Conservation (phyloP, 2,329 filamentous ascomycete genomes). For the Pseudomassariella vexata region DNA sequence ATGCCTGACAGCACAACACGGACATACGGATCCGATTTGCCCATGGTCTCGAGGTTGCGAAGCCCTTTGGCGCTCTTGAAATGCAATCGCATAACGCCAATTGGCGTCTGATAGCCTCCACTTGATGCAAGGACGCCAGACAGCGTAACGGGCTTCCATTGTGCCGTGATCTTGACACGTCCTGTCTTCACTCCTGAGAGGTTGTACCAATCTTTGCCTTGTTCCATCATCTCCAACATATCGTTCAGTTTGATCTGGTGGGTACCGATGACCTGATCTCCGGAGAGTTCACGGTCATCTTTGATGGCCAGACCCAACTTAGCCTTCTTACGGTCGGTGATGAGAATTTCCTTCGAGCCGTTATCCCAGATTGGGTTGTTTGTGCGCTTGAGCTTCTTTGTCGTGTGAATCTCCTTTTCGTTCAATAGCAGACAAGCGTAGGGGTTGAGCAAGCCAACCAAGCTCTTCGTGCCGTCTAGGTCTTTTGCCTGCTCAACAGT, state of each 20-base stretch:
- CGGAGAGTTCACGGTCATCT: constrained; percentile 80
- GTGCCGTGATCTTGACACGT: constrained; percentile 80
- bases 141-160: constrained; percentile 93
- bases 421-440: constrained; percentile 88
- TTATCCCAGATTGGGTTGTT: constrained; percentile 97
- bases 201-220: constrained; percentile 96
- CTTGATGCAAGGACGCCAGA: constrained; percentile 71
- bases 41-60: constrained; percentile 88
- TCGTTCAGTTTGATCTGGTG: constrained; percentile 96
- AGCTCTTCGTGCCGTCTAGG: constrained; percentile 83
- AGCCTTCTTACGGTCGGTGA: constrained; percentile 86
- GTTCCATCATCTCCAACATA: constrained; percentile 82
- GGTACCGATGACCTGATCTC: constrained; percentile 79
- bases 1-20: constrained; percentile 85
- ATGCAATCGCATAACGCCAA: constrained; percentile 92
- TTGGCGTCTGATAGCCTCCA: constrained; percentile 85
- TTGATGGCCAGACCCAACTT: constrained; percentile 91
- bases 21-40: constrained; percentile 94
- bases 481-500: constrained; percentile 96
- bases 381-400: constrained; percentile 90
- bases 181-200: constrained; percentile 75
- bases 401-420: constrained; percentile 82
- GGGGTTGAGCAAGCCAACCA: constrained; percentile 86
- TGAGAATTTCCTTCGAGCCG: constrained; percentile 86
- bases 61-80: constrained; percentile 78